Percentiles rank a stretch among this genome's conserved stretches.
phyloP scores from a whole-genome alignment of 2,329 filamentous ascomycete species.

The Exophiala viscosa region DNA sequence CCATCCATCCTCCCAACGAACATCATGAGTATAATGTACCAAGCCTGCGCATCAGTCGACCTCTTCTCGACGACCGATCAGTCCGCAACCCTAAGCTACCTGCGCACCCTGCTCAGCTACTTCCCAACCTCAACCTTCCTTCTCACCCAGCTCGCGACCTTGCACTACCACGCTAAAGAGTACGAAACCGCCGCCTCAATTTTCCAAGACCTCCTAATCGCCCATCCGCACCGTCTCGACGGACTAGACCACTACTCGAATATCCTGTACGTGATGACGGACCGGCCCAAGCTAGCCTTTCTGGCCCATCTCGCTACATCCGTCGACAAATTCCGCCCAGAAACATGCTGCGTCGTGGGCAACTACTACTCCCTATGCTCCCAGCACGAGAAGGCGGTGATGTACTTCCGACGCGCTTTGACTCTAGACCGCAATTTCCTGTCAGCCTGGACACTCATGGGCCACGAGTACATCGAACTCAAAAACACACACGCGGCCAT shows the following conservation, averaged over 20 bases:
- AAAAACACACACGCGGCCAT: constrained; percentile 98
- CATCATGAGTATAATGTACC: constrained; percentile 90
- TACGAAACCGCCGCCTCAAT: constrained; percentile 62
- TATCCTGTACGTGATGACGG: constrained; percentile 88
- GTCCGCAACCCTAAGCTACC: constrained; percentile 20
- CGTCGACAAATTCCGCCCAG: constrained; percentile 92
- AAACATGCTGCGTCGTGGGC: constrained; percentile 93
- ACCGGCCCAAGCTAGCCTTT: constrained; percentile 85
- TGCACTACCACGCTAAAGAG: constrained; percentile 86
- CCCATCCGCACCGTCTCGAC: constrained; percentile 69
- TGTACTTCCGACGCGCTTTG: constrained; percentile 91
- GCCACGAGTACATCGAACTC: constrained; percentile 96
- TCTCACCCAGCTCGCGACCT: constrained; percentile 79
- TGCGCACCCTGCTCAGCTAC: constrained; percentile 66
- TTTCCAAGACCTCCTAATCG: constrained; percentile 66
- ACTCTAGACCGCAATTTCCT: constrained; percentile 86
- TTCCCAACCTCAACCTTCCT: constrained; percentile 89
- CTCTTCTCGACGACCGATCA: constrained; percentile 71
- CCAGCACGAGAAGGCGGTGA: constrained; percentile 94
- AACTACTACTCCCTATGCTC: constrained; percentile 96
- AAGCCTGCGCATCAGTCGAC: constrained; percentile 84
- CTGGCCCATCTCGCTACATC: constrained; percentile 85
- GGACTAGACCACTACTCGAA: constrained; percentile 95
- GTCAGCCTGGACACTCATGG: constrained; percentile 97
- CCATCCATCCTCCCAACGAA: constrained; percentile 66